Evolutionary conservation across 1,284 basidiomycete genomes (phyloP), one percentile per base, ranked within the genome.

Genomic region (Afroboletus lepidellus): DNA sequence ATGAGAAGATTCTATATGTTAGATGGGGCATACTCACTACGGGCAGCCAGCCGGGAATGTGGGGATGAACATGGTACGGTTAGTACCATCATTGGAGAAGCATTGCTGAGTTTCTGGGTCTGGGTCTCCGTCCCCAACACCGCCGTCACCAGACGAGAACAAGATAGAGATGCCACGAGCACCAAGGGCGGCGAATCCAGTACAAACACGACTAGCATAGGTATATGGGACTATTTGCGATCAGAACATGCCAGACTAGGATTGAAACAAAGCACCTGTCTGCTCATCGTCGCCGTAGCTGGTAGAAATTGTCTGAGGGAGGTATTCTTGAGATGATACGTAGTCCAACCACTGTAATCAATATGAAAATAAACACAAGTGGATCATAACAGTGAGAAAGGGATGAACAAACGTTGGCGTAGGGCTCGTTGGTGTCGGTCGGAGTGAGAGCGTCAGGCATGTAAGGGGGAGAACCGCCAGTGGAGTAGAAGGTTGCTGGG

Each of bases 101-200:
- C 88, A 91, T 36, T 64, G 29, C 46, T 80, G 77, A 15, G 74
- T 77, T 0, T 69, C 69, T 30, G 81, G 77, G 58, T 82, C 55
- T 0, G 73, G 33, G 53, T 79, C 64, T 7, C 78, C 77, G 58
- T 83, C 83, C 15, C 86, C 88, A 7, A 88, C 87, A 45, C 87
- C 87, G n/a, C 67, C 68, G 57, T 90, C 87, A 13, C 87, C 87
- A 20, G 81, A 83, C 20, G 79, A 74, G 64, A 87, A 87, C 50
- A 83, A 59, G 20, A 88, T 56, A 3, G 83, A 80, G 16, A 83
- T 74, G 33, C 88, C 88, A 5, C 84, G 77, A n/a, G 76, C 78
- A 41, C 85, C 84, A 74, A 65, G 57, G 34, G 55, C 60, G 25
- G 86, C 84, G 52, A 91, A 85, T 13, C 75, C 77, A 30, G 63